Percentiles rank a stretch among this genome's conserved stretches.
Conservation (phyloP, 1,284 basidiomycete species). For the Phylloporus sp. region DNA sequence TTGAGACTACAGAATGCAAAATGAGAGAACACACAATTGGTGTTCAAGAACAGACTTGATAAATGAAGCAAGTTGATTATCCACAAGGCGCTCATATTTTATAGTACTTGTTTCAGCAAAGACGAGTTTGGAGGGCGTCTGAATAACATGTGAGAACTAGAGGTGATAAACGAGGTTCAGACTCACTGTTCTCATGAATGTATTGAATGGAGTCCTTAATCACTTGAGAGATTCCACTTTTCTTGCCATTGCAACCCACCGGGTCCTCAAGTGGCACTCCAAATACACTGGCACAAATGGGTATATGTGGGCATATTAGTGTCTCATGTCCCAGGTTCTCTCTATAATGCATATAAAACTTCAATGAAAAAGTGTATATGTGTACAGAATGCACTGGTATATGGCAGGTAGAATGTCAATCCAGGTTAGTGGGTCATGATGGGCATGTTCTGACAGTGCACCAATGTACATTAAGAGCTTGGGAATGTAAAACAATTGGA, state of each 20-base stretch:
- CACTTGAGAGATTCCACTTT: slow-evolving; percentile 79
- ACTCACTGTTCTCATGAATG: slow-evolving; percentile 65
- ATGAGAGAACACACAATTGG: too few species aligned
- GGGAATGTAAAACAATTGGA: background rate
- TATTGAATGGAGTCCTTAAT: slow-evolving; percentile 80
- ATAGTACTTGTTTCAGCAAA: slow-evolving; percentile 72
- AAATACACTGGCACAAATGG: slow-evolving; percentile 69
- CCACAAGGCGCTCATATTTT: too few species aligned
- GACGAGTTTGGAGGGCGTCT: slow-evolving; percentile 77
- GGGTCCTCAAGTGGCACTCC: slow-evolving; percentile 43
- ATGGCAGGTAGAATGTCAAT: slow-evolving; percentile 86
- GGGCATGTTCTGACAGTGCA: slow-evolving; percentile 79
- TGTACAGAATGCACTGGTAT: slow-evolving; percentile 63
- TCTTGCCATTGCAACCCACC: slow-evolving; percentile 87
- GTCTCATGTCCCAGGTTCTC: slow-evolving; percentile 79
- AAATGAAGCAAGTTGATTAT: too few species aligned
- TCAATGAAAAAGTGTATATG: slow-evolving; percentile 6
- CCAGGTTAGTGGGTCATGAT: slow-evolving; percentile 79
- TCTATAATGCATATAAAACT: slow-evolving; percentile 44
- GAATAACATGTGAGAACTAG: slow-evolving; percentile 56
- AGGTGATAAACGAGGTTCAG: slow-evolving; percentile 7
- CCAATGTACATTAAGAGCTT: slow-evolving; percentile 79
- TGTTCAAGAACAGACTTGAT: too few species aligned
- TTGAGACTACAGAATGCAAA: too few species aligned
- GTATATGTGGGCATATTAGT: slow-evolving; percentile 61